These are phyloP conservation scores for Lodderomyces elongisporus DNA, from an alignment of 1,139 yeast species.

Conservation along the genomic window DNA sequence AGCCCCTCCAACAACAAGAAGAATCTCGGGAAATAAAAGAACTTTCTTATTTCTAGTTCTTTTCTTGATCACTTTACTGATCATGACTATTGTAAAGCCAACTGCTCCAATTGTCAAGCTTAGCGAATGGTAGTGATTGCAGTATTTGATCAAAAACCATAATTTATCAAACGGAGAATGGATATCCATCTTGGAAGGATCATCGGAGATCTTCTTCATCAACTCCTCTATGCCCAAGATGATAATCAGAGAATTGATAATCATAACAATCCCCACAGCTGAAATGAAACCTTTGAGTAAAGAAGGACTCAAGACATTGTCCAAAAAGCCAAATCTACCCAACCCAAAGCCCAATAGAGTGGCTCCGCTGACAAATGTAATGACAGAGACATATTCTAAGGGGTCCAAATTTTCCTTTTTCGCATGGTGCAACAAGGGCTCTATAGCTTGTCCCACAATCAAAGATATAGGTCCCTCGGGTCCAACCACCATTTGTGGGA, in stretches of 20 bases:
- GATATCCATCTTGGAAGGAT: constrained; percentile 46
- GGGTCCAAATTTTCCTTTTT: constrained; percentile 43
- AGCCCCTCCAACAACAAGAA: constrained; percentile 62
- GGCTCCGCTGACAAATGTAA: constrained; percentile 76
- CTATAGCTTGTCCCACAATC: constrained; percentile 90
- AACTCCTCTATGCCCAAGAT: constrained; percentile 60
- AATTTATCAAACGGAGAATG: constrained; percentile 77
- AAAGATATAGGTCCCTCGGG: constrained; percentile 94
- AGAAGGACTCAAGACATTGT: constrained; percentile 79
- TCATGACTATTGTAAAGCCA: constrained; percentile 42
- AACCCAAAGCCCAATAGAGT: constrained; percentile 73
- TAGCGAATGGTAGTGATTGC: constrained; percentile 40
- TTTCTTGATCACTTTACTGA: constrained; percentile 41
- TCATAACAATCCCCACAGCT: constrained; percentile 91
- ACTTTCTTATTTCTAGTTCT: constrained; percentile 24
- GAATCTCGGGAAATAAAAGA: constrained; percentile 75
- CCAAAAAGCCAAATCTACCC: constrained; percentile 81
- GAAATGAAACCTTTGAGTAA: constrained; percentile 83
- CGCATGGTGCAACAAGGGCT: constrained; percentile 54
- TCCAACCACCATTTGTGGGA: constrained; percentile 94
- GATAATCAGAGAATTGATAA: constrained; percentile 68
- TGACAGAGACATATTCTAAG: constrained; percentile 63
- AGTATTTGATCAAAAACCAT: constrained; percentile 44
- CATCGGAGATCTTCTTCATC: constrained; percentile 27
- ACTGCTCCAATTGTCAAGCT: constrained; percentile 50